These are phyloP conservation scores for Crithidia sp. DNA, from an alignment of 208 protist species.

Conservation along the genomic window DNA sequence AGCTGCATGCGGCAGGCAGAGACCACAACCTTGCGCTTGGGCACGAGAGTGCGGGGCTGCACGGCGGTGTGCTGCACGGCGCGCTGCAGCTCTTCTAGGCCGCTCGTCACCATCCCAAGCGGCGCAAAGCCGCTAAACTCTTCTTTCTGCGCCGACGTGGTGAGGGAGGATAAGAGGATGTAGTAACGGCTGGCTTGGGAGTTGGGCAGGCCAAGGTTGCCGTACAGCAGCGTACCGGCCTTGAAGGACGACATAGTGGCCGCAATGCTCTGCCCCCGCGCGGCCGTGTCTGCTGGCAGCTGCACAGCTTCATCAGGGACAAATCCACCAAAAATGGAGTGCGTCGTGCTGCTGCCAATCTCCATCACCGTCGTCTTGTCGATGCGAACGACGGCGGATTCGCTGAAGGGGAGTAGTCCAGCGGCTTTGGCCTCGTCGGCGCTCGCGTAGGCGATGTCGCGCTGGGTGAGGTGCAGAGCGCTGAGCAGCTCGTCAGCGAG, in stretches of 20 bases:
- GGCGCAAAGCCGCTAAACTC: slow-evolving; percentile 55
- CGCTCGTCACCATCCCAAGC: slow-evolving; percentile 61
- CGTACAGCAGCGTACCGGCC: slow-evolving; percentile 68
- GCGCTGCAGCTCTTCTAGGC: slow-evolving; percentile 52
- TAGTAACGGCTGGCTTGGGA: slow-evolving; percentile 82
- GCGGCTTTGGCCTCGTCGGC: slow-evolving; percentile 31
- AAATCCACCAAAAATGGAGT: slow-evolving; percentile 83
- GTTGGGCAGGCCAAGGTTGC: slow-evolving; percentile 71
- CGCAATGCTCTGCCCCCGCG: slow-evolving; percentile 24
- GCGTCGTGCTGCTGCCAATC: slow-evolving; percentile 84
- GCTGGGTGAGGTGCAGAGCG: slow-evolving; percentile 24
- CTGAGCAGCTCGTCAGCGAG: slow-evolving; percentile 36
- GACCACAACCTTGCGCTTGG: slow-evolving; percentile 54
- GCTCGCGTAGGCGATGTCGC: slow-evolving; percentile 27
- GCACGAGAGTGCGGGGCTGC: slow-evolving; percentile 68
- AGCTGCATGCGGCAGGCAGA: slow-evolving; percentile 44
- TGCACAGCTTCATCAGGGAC: slow-evolving; percentile 55
- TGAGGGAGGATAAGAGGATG: slow-evolving; percentile 57
- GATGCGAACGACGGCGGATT: slow-evolving; percentile 66
- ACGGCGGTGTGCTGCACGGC: slow-evolving; percentile 41
- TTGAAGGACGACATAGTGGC: slow-evolving; percentile 49
- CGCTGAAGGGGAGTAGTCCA: slow-evolving; percentile 57
- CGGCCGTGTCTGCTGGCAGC: slow-evolving; percentile 19
- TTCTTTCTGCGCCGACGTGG: slow-evolving; percentile 24
- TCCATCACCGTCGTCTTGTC: slow-evolving; percentile 70